These are phyloP conservation scores for Casaregolazyma suthepensis DNA, from an alignment of 1,139 yeast species.

Conservation along the genomic window DNA sequence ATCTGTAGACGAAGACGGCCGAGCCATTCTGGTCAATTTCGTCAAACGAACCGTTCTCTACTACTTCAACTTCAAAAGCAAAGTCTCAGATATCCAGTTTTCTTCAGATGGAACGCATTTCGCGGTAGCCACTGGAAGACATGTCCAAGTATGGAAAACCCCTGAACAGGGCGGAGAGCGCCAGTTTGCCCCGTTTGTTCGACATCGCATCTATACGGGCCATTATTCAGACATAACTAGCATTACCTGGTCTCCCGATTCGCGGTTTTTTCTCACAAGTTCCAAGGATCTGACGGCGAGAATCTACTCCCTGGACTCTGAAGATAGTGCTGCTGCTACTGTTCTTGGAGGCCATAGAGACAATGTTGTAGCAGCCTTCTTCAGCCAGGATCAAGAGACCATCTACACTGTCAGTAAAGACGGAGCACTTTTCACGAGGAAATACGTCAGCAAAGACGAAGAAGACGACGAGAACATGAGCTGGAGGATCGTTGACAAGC, in stretches of 20 bases:
- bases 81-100: constrained; percentile 67
- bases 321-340: constrained; percentile 76
- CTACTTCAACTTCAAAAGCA: constrained; percentile 86
- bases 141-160: constrained; percentile 90
- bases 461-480: constrained; percentile 39
- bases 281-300: constrained; percentile 88
- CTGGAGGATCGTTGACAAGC: constrained; percentile 81
- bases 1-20: constrained; percentile 83
- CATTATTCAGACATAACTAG: constrained; percentile 80
- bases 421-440: constrained; percentile 93
- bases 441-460: constrained; percentile 47
- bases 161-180: constrained; percentile 59
- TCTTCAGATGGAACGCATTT: constrained; percentile 86
- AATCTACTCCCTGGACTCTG: constrained; percentile 69
- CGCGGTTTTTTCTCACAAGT: constrained; percentile 77
- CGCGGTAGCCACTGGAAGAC: constrained; percentile 79
- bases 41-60: constrained; percentile 82
- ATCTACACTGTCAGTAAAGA: constrained; percentile 90
- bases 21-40: constrained; percentile 87
- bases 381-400: constrained; percentile 76
- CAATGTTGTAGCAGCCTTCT: constrained; percentile 79
- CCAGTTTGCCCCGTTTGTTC: constrained; percentile 93
- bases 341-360: constrained; percentile 92
- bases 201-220: constrained; percentile 87
- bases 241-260: constrained; percentile 84